Conservation (phyloP, 208 protist species). For the Spongospora subterranea region DNA sequence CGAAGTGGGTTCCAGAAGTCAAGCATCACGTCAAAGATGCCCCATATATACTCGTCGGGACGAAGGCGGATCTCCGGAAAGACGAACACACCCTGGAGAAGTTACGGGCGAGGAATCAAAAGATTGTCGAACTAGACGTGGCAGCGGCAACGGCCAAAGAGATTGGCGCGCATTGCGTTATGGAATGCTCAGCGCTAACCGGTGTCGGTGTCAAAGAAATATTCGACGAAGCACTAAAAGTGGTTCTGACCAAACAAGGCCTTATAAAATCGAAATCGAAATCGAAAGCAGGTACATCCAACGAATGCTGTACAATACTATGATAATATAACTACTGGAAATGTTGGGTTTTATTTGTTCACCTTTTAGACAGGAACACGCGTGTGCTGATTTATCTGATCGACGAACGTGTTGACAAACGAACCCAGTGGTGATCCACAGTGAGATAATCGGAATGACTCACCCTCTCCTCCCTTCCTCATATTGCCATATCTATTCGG, state of each 20-base stretch:
- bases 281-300: background rate
- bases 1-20: constrained; percentile 71
- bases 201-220: constrained; percentile 75
- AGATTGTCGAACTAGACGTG: constrained; percentile 64
- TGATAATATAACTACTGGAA: constrained; percentile 3
- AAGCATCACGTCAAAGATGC: constrained; percentile 67
- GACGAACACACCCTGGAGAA: constrained; percentile 73
- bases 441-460: background rate
- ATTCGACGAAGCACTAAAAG: constrained; percentile 66
- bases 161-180: constrained; percentile 81
- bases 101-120: constrained; percentile 66
- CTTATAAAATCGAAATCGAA: constrained; percentile 34
- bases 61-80: constrained; percentile 83
- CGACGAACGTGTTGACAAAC: background rate
- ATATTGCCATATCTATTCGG: background rate
- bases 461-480: background rate
- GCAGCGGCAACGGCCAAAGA: constrained; percentile 76
- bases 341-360: background rate
- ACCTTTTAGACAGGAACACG: background rate
- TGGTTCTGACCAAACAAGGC: constrained; percentile 47
- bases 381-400: background rate
- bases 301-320: background rate
- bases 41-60: constrained; percentile 86
- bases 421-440: background rate
- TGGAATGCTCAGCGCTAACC: constrained; percentile 87